Evolutionary conservation across 1,284 basidiomycete genomes (phyloP), one percentile per base, ranked within the genome.

Genomic region (Sparassis latifolia): DNA sequence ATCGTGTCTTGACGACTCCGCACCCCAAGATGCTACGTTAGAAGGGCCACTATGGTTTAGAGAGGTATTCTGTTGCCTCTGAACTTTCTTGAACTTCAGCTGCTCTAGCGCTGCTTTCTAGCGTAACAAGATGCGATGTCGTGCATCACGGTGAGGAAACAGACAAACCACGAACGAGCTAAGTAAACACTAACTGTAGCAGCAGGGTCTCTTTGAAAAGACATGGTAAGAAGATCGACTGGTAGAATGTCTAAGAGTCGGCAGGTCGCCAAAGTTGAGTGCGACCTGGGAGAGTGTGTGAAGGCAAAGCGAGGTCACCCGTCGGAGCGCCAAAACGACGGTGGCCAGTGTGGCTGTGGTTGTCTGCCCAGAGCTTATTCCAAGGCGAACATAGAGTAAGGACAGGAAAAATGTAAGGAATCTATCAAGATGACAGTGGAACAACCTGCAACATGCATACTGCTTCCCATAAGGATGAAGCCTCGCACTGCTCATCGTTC

Each of bases 251-350:
- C 38, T n/a, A 6, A 30, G n/a, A 43, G 43, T 20, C 33, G 42
- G 42, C 28, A 32, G 38, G 31, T 46, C 42, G 44, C 38, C 47
- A 52, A 50, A 52, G 54, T 48, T 50, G 32, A 42, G 12, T 41
- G 28, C 45, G 49, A 47, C 32, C 40, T 38, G 40, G 10, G 50
- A 45, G 48, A 46, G 39, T 55, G 60, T 61, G 40, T 37, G 35
- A 37, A 12, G 59, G 59, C 59, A 58, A 50, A 52, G 53, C 50
- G 58, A 61, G 66, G 55, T 52, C 50, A 54, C 55, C 60, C 61
- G 76, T 78, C 79, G 78, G 79, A 80, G 78, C 76, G 76, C 78
- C 75, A 80, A 79, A 68, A 71, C 64, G 66, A 54, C 45, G 69
- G 73, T 77, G 73, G 75, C 74, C 20, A 20, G 20, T 71, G 52